Percentiles rank a stretch among this genome's conserved stretches.
phyloP scores from a whole-genome alignment of 805 yeast species.

The Candida cerambycidarum region DNA sequence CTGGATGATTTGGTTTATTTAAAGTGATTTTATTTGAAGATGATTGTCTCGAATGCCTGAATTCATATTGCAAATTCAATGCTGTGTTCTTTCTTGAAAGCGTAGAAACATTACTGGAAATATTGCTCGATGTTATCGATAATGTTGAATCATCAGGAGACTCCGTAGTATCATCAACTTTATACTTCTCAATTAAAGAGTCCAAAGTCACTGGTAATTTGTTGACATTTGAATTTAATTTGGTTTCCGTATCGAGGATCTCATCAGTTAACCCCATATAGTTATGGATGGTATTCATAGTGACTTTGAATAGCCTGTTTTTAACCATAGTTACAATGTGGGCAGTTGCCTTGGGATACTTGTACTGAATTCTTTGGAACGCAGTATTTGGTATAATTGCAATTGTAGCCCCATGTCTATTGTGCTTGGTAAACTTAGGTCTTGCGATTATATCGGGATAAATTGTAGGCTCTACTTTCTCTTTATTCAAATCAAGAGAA shows the following conservation, averaged over 20 bases:
- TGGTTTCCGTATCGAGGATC: conserved; percentile 71
- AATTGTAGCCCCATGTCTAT: conserved; percentile 59
- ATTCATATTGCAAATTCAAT: conserved; percentile 4
- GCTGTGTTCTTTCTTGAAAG: conserved; percentile 10
- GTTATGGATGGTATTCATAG: conserved; percentile 84
- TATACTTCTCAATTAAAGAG: conserved; percentile 48
- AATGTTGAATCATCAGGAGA: not conserved
- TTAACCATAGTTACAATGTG: conserved; percentile 93
- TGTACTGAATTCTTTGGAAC: conserved; percentile 65
- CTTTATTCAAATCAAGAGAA: conserved; percentile 12
- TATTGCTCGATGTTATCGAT: not conserved
- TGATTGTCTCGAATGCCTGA: conserved; percentile 1
- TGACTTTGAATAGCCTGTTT: conserved; percentile 83
- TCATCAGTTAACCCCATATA: conserved; percentile 85
- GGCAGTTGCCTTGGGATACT: conserved; percentile 85
- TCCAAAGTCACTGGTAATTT: conserved; percentile 65
- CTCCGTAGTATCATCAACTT: conserved; percentile 7
- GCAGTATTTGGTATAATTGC: conserved; percentile 90
- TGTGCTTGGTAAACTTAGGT: conserved; percentile 43
- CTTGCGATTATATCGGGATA: conserved; percentile 60
- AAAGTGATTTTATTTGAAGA: conserved; percentile 45
- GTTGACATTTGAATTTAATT: conserved; percentile 48
- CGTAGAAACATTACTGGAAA: conserved; percentile 3
- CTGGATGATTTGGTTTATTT: conserved; percentile 65
- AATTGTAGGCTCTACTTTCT: not conserved